These are phyloP conservation scores for Cronartium quercuum DNA, from an alignment of 1,284 basidiomycete genomes.

Conservation along the genomic window DNA sequence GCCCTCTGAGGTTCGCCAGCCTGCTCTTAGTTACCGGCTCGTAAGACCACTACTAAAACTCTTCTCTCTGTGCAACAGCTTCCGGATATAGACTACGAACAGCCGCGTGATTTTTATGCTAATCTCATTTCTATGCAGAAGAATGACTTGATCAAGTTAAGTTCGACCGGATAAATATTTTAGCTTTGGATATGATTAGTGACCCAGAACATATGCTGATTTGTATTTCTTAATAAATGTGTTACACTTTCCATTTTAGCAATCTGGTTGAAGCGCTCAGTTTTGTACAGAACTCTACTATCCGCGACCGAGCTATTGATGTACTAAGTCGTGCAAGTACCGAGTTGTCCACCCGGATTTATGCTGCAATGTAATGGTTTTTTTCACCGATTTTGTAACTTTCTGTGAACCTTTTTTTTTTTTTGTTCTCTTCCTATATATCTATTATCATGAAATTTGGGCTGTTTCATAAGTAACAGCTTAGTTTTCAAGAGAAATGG, in stretches of 20 bases:
- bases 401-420: too few relatives aligned
- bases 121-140: conserved; percentile 14
- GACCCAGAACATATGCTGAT: not conserved
- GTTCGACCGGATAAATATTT: not conserved
- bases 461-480: too few relatives aligned
- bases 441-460: too few relatives aligned
- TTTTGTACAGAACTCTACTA: not conserved
- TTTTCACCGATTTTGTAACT: too few relatives aligned
- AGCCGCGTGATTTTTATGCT: conserved; percentile 17
- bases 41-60: not conserved
- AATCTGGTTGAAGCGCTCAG: not conserved
- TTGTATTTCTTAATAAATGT: not conserved
- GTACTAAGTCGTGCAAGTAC: not conserved
- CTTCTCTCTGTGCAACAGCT: not conserved
- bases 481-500: too few relatives aligned
- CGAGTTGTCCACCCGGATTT: not conserved
- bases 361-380: too few relatives aligned
- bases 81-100: conserved; percentile 22
- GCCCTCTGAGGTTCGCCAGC: not conserved
- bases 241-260: not conserved
- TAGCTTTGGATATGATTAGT: not conserved
- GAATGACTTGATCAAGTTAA: conserved; percentile 24
- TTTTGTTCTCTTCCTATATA: too few relatives aligned
- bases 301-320: not conserved
- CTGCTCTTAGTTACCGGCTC: not conserved